Conservation (phyloP, 257 asterid species). For the Agastache rugosa region DNA sequence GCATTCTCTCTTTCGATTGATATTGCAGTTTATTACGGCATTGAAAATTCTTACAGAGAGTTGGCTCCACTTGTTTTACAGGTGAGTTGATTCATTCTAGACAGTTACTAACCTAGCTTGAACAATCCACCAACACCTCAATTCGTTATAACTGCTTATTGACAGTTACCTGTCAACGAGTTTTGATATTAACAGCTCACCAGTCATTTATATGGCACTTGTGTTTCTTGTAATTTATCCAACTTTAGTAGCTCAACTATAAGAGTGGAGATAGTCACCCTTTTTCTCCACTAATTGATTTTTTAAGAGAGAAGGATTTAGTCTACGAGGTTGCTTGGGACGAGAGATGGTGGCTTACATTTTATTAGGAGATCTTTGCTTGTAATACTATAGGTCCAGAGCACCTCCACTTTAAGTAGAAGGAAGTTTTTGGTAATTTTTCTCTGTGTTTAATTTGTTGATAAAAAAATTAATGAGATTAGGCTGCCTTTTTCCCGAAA, state of each 20-base stretch:
- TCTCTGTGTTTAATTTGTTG: not conserved
- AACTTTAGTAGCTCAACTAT: not conserved
- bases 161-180: not conserved
- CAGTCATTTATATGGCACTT: constrained; percentile 17
- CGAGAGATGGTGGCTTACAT: constrained; percentile 10
- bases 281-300: constrained; percentile 11
- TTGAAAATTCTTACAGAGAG: constrained; percentile 73
- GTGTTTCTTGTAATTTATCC: constrained; percentile 1
- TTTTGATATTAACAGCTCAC: not conserved
- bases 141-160: constrained; percentile 17
- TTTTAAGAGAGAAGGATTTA: not conserved
- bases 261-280: not conserved
- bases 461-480: constrained; percentile 1
- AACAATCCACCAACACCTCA: constrained; percentile 16
- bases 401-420: constrained; percentile 9
- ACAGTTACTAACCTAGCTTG: constrained; percentile 28
- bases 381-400: constrained; percentile 6
- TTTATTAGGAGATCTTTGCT: not conserved
- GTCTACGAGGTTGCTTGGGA: constrained; percentile 20
- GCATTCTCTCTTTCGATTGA: constrained; percentile 28
- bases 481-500: constrained; percentile 2
- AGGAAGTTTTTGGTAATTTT: constrained; percentile 13
- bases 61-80: constrained; percentile 85
- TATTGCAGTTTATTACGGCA: constrained; percentile 84
- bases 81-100: constrained; percentile 47